Percentiles rank a stretch among this genome's conserved stretches.
Conservation (phyloP, 2,329 filamentous ascomycete genomes). For the Aquanectria penicillioides region DNA sequence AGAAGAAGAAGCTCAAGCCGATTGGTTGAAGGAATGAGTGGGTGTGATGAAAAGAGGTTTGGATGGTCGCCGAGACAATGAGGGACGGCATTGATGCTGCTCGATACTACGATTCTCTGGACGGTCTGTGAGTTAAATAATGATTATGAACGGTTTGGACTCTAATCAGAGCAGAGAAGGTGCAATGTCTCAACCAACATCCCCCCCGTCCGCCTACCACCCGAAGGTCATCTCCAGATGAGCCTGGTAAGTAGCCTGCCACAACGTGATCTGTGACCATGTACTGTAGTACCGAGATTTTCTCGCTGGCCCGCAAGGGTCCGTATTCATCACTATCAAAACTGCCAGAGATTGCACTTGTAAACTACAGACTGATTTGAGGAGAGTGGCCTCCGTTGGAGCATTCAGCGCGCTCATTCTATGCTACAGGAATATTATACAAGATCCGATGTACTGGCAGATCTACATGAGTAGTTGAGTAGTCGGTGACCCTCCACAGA, state of each 20-base stretch:
- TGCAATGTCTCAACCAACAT: slow-evolving; percentile 21
- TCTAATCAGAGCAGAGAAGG: slow-evolving; percentile 45
- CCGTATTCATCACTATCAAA: neutral
- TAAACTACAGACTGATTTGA: slow-evolving; percentile 40
- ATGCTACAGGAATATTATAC: slow-evolving; percentile 47
- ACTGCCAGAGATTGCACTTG: slow-evolving; percentile 6
- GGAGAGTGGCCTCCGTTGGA: slow-evolving; percentile 49
- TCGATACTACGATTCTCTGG: slow-evolving; percentile 25
- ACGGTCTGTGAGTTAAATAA: slow-evolving; percentile 46
- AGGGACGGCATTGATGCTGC: slow-evolving; percentile 20
- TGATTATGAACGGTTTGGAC: slow-evolving; percentile 41
- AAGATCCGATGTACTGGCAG: slow-evolving; percentile 40
- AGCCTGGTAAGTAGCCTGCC: slow-evolving; percentile 30
- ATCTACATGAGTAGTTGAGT: slow-evolving; percentile 40
- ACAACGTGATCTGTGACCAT: slow-evolving; percentile 15
- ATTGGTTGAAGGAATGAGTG: slow-evolving; percentile 56
- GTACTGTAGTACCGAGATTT: slow-evolving; percentile 7
- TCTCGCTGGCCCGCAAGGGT: neutral
- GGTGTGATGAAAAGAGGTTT: slow-evolving; percentile 3
- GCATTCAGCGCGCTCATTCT: slow-evolving; percentile 41
- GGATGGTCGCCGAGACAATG: slow-evolving; percentile 8
- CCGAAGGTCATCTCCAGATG: slow-evolving; percentile 15
- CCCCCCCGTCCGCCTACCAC: slow-evolving; percentile 14
- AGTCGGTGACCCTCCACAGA: slow-evolving; percentile 38
- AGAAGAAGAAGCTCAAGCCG: slow-evolving; percentile 77